Evolutionary conservation across 1,284 basidiomycete genomes (phyloP), one percentile per base, ranked within the genome.

Genomic region (Schizopora paradoxa): DNA sequence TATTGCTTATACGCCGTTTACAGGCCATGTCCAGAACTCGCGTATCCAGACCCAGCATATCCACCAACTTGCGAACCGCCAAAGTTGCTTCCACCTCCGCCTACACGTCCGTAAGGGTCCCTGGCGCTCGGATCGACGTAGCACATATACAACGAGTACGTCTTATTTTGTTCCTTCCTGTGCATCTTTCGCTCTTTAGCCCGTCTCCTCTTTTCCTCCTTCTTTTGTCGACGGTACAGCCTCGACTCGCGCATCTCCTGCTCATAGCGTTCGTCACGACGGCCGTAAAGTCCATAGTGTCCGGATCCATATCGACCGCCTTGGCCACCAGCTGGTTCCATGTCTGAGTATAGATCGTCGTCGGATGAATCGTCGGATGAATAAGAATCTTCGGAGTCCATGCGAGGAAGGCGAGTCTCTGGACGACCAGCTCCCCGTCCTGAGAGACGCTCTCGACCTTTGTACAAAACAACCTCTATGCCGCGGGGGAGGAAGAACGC

Each of bases 391-490:
- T 62, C 66, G 2, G 58, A 63, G 27, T 74, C 67, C 46, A 73
- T 69, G 23, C 67, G 65, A 10, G 74, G 72, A 22, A 83, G 65
- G 43, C 71, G 66, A 46, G 68, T 62, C 54, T 86, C 82, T 27
- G 77, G 56, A 0, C 63, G 55, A 31, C 84, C 83, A 0, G 67
- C 64, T 29, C 64, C 62, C 6, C 68, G 66, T 2, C 86, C 86
- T 19, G 85, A 81, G 51, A 81, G 79, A 32, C 82, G 77, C 61
- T 86, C 78, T 34, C 73, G 76, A 35, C 86, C 86, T 59, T 80
- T 85, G 69, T 78, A 89, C 8, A 90, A 67, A 25, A 86, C 72
- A 39, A 86, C 64, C 56, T 90, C 86, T 27, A 84, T 74, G 14
- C 79, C 79, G 39, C 86, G 82, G 23, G 72, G 64, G 47, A 73